Percentiles rank a stretch among this genome's conserved stretches.
Evolutionary conservation across 1,284 basidiomycete species (phyloP).

Genomic region (Leucoagaricus sp.): DNA sequence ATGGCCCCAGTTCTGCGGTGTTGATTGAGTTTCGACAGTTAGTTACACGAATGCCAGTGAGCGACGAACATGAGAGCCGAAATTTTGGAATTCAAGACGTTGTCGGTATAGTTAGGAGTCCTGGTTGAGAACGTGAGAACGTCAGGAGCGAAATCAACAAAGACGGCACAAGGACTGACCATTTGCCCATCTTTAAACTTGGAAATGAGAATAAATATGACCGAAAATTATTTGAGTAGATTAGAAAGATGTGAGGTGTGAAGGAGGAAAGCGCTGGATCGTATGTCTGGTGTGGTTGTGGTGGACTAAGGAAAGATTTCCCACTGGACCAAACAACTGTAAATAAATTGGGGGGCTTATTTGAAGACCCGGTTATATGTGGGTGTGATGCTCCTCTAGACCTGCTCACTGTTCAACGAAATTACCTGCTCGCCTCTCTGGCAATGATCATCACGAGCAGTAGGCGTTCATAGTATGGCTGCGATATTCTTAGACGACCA

Average conservation of each 20-base stretch:
- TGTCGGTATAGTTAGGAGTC: conserved; percentile 68
- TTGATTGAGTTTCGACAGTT: conserved; percentile 4
- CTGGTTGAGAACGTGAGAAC: conserved; percentile 34
- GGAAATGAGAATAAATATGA: conserved; percentile 12
- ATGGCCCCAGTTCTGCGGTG: conserved; percentile 60
- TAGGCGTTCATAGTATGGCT: not conserved
- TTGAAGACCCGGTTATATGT: too few species aligned
- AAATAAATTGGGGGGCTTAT: conserved; percentile 33
- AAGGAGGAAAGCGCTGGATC: conserved; percentile 17
- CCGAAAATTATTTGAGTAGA: conserved; percentile 16
- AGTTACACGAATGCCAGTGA: conserved; percentile 10
- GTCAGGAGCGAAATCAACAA: conserved; percentile 1
- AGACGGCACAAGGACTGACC: conserved; percentile 31
- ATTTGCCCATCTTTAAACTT: conserved; percentile 42
- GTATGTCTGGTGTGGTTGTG: conserved; percentile 30
- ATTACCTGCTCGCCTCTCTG: conserved; percentile 11
- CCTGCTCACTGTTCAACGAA: not conserved
- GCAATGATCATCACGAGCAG: conserved; percentile 17
- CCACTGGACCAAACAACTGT: conserved; percentile 31
- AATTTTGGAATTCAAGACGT: conserved; percentile 68
- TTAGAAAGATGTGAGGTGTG: conserved; percentile 17
- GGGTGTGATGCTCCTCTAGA: not conserved
- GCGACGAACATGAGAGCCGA: conserved; percentile 67
- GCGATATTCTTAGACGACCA: not conserved
- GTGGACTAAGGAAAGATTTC: conserved; percentile 30